Conservation (phyloP, 2,329 filamentous ascomycete genomes). For the Fonsecaea erecta region DNA sequence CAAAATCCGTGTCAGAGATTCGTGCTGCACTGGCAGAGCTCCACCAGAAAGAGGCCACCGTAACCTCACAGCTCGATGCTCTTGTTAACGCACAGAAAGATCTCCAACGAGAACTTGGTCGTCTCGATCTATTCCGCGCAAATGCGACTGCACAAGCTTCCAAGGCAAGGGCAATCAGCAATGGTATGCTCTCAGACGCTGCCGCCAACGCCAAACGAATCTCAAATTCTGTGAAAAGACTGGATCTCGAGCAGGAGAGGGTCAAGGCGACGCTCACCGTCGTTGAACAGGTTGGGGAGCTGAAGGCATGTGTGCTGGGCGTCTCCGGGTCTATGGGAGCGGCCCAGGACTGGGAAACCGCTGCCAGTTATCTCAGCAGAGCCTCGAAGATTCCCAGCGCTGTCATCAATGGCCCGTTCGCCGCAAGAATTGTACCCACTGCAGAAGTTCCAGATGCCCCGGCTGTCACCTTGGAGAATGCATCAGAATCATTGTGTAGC, state of each 20-base stretch:
- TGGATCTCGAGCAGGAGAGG: conserved; percentile 88
- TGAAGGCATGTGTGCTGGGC: conserved; percentile 94
- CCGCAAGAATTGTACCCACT: conserved; percentile 88
- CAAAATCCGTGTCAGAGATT: conserved; percentile 77
- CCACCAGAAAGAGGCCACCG: conserved; percentile 72
- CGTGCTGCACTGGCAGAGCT: conserved; percentile 75
- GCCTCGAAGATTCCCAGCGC: conserved; percentile 79
- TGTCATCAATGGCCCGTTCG: conserved; percentile 83
- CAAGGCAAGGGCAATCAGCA: conserved; percentile 79
- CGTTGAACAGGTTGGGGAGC: conserved; percentile 93
- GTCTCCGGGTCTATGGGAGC: conserved; percentile 96
- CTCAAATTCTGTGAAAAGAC: conserved; percentile 80
- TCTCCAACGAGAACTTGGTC: conserved; percentile 81
- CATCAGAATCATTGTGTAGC: conserved; percentile 85
- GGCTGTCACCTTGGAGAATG: conserved; percentile 80
- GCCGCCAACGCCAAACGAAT: conserved; percentile 84
- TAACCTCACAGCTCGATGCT: conserved; percentile 74
- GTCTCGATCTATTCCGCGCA: conserved; percentile 86
- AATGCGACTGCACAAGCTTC: conserved; percentile 86
- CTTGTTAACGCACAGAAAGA: conserved; percentile 84
- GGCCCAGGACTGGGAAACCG: conserved; percentile 97
- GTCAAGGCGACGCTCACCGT: conserved; percentile 89
- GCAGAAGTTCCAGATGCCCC: conserved; percentile 94
- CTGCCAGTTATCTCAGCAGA: conserved; percentile 83
- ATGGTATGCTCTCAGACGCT: conserved; percentile 86